Base-by-base conservation (phyloP, 345 rosid genomes). In the Citrus unshiu region DNA sequence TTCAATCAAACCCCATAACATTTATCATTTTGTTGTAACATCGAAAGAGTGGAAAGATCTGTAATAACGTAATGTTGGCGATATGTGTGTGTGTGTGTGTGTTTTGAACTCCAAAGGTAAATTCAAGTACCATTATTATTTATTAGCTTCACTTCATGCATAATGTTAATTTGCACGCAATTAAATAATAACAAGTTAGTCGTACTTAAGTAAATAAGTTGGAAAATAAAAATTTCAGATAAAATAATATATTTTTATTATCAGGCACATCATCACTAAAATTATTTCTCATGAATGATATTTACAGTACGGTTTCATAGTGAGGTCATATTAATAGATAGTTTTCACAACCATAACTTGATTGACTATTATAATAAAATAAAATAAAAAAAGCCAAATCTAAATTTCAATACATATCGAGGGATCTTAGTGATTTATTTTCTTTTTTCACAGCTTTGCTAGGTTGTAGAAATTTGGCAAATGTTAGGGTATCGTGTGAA, bases 161-260 rank as follows among this genome's bases (percentile, higher is more conserved):
- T 10, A 9, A 24, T 10, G 27, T 27, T 13, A 61, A 10, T 61
- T 61, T 61, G 5, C 14, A 10, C 1, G 29, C 24, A 60, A 24
- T 6, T 24, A 60, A 60, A 46, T 13, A 3, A n/a, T 24, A 60
- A 24, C 0, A 60, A 60, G 12, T 24, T 7, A 5, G 25, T 4
- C 1, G 2, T 24, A 59, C n/a, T 58, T 3, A 0, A 5, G 6
- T 3, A 8, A 24, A 10, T 1, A 43, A 0, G 4, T 43, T 10
- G 1, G 4, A 10, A 43, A 43, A 43, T 12, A 12, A 43, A 43
- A 37, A 7, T 37, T 43, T 46, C 0, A 13, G 0, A 46, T 43
- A 46, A 46, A 12, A 46, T 46, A 46, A 13, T 12, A 10, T 43
- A 43, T 4, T 43, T 43, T 43, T 43, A 43, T 43, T 12, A 2